Percentiles rank a stretch among this genome's conserved stretches.
Evolutionary conservation across 805 yeast genomes (phyloP).

Genomic region (Hanseniaspora lindneri): DNA sequence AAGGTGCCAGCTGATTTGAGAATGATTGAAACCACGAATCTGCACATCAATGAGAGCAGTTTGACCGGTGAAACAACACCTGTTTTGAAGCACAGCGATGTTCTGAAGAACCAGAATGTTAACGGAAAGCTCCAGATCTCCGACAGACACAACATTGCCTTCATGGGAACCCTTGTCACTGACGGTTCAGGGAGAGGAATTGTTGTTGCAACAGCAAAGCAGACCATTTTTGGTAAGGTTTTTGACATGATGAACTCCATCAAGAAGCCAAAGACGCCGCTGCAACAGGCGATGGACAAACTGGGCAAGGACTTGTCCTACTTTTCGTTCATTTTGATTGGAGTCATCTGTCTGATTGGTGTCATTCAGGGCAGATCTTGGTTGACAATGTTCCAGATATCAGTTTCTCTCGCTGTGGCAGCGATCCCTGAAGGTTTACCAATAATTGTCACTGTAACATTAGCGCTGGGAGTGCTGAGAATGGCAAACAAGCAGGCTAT

Average conservation of each 20-base stretch:
- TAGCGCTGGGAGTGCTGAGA: slow-evolving; percentile 89
- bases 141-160: slow-evolving; percentile 69
- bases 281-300: slow-evolving; percentile 90
- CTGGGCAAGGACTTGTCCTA: slow-evolving; percentile 82
- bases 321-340: slow-evolving; percentile 77
- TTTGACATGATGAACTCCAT: slow-evolving; percentile 91
- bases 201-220: slow-evolving; percentile 78
- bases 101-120: slow-evolving; percentile 29
- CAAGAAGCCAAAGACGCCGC: slow-evolving; percentile 95
- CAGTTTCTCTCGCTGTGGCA: slow-evolving; percentile 95
- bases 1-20: slow-evolving; percentile 93
- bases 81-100: slow-evolving; percentile 49
- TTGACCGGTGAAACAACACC: slow-evolving; percentile 93
- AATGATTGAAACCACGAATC: slow-evolving; percentile 62
- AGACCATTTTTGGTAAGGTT: slow-evolving; percentile 89
- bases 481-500: slow-evolving; percentile 94
- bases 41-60: slow-evolving; percentile 83
- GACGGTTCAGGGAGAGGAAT: slow-evolving; percentile 93
- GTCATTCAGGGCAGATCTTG: slow-evolving; percentile 83
- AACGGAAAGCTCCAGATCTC: slow-evolving; percentile 41
- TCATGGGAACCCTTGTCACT: slow-evolving; percentile 94
- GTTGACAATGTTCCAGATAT: slow-evolving; percentile 96
- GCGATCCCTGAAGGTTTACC: slow-evolving; percentile 99
- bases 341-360: slow-evolving; percentile 83
- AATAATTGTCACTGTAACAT: slow-evolving; percentile 91